phyloP scores from a whole-genome alignment of 306 rosid species.

The Castanea crenata region DNA sequence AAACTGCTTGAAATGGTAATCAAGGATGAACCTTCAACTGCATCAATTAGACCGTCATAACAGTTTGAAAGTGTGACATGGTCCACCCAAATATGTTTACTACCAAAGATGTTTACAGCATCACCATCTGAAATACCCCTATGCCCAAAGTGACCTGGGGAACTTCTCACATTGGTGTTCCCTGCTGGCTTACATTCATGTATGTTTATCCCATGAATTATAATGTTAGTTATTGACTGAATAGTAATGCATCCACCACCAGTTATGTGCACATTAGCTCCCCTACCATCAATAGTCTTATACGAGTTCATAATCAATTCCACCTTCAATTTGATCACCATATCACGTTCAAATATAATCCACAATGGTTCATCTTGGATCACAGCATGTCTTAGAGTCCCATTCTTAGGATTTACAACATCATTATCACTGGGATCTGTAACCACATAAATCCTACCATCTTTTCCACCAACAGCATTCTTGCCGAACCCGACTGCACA shows the following conservation, averaged over 20 bases:
- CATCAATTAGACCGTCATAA: conserved; percentile 74
- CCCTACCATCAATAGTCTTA: conserved; percentile 89
- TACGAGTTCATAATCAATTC: conserved; percentile 93
- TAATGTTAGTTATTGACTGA: conserved; percentile 77
- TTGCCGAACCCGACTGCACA: conserved; percentile 94
- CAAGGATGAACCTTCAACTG: conserved; percentile 75
- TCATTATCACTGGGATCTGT: conserved; percentile 70
- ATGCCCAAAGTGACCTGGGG: conserved; percentile 80
- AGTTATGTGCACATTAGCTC: conserved; percentile 88
- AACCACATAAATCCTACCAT: conserved; percentile 73
- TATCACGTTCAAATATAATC: conserved; percentile 86
- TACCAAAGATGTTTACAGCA: conserved; percentile 88
- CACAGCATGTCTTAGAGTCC: conserved; percentile 78
- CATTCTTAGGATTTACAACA: conserved; percentile 68
- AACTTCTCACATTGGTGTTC: conserved; percentile 75
- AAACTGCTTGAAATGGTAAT: conserved; percentile 89
- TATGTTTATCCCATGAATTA: conserved; percentile 76
- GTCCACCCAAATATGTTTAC: conserved; percentile 91
- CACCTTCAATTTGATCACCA: conserved; percentile 80
- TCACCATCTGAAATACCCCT: conserved; percentile 94
- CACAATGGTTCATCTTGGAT: conserved; percentile 91
- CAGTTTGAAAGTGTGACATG: conserved; percentile 87
- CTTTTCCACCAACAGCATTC: conserved; percentile 74
- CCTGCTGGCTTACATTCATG: conserved; percentile 93
- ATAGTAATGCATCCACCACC: conserved; percentile 97